These are phyloP conservation scores for Arachnopeziza araneosa DNA, from an alignment of 2,329 filamentous ascomycete genomes.

Conservation along the genomic window DNA sequence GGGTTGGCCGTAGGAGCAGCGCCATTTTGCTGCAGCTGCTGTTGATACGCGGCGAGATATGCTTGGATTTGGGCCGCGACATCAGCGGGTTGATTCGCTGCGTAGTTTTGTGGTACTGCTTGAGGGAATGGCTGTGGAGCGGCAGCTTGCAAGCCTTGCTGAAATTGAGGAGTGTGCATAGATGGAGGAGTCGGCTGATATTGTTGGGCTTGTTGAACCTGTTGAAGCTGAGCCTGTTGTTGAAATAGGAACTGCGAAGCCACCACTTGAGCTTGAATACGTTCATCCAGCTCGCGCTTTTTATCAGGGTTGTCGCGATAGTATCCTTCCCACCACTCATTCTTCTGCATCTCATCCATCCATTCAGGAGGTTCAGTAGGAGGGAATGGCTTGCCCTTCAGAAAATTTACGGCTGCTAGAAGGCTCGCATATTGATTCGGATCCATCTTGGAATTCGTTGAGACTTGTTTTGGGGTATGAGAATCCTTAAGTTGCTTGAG, in stretches of 20 bases:
- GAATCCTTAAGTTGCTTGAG: conserved; percentile 16
- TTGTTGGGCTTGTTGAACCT: conserved; percentile 19
- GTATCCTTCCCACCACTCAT: conserved; percentile 49
- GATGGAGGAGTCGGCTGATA: conserved; percentile 1
- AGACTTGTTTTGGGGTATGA: neutral
- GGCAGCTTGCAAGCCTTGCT: conserved; percentile 4
- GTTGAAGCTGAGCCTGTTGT: conserved; percentile 3
- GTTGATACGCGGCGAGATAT: conserved; percentile 18
- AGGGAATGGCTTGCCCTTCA: conserved; percentile 44
- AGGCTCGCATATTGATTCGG: conserved; percentile 19
- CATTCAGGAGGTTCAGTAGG: conserved; percentile 47
- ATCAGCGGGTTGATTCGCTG: conserved; percentile 13
- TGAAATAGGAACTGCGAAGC: conserved; percentile 21
- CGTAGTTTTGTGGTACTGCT: conserved; percentile 5
- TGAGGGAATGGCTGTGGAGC: conserved; percentile 8
- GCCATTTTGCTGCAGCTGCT: neutral
- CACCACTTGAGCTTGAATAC: conserved; percentile 25
- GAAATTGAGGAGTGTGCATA: conserved; percentile 23
- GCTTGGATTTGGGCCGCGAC: conserved; percentile 24
- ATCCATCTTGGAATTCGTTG: conserved; percentile 12
- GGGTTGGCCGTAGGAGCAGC: neutral
- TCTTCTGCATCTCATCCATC: conserved; percentile 41
- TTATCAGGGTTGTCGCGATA: conserved; percentile 34
- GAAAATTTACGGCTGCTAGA: conserved; percentile 27
- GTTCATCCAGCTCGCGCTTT: conserved; percentile 22